Conservation (phyloP, 257 asterid species). For the Solanum piurae region DNA sequence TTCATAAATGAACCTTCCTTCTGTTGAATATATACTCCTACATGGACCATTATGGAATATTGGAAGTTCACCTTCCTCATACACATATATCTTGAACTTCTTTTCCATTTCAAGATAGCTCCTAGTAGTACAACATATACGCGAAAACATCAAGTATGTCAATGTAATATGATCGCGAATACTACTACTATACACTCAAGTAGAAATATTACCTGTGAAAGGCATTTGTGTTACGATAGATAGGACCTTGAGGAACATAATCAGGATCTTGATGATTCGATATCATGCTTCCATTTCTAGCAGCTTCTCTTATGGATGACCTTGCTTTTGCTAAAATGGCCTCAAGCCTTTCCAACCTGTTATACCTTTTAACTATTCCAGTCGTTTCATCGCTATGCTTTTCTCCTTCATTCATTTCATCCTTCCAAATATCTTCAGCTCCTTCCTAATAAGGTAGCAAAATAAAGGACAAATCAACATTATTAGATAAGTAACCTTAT, state of each 20-base stretch:
- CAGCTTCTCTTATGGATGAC: conserved; percentile 23
- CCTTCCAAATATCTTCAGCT: not conserved
- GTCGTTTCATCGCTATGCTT: not conserved
- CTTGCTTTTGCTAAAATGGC: conserved; percentile 16
- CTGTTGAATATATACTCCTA: conserved; percentile 63
- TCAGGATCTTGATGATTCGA: conserved; percentile 21
- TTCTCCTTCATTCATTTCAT: not conserved
- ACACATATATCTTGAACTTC: conserved; percentile 56
- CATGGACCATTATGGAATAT: conserved; percentile 79
- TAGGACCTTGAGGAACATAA: conserved; percentile 27
- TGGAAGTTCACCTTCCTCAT: conserved; percentile 80
- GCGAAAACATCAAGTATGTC: not conserved
- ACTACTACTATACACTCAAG: not conserved
- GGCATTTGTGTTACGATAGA: conserved; percentile 29
- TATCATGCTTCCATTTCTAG: conserved; percentile 18
- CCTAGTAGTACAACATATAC: conserved; percentile 20
- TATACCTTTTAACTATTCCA: not conserved
- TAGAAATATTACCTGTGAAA: conserved; percentile 20
- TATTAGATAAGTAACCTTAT: not conserved
- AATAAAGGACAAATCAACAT: not conserved
- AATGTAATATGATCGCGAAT: not conserved
- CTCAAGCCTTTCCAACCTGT: conserved; percentile 18
- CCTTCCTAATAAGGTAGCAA: not conserved
- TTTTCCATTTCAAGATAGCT: conserved; percentile 76
- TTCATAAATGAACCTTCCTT: conserved; percentile 72